Percentiles rank a stretch among this genome's conserved stretches.
Conservation (phyloP, 495 filamentous ascomycete species). For the Glutinoglossum americanum region DNA sequence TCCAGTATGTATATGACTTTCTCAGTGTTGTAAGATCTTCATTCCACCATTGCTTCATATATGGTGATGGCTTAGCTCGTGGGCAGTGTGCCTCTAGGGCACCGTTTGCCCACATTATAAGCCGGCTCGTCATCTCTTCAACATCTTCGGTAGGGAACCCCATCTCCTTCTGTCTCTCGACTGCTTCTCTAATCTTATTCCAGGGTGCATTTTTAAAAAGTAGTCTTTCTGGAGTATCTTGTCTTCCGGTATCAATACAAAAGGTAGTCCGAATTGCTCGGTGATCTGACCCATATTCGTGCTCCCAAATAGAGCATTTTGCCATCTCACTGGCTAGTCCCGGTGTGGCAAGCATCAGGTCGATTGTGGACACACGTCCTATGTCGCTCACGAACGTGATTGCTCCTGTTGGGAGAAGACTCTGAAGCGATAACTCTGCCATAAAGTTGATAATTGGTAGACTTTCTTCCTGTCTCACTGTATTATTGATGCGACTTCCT, state of each 20-base stretch:
- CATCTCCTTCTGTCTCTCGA: background rate
- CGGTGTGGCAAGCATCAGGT: constrained; percentile 13
- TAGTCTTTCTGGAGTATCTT: constrained; percentile 9
- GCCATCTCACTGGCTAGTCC: constrained; percentile 8
- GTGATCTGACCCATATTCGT: constrained; percentile 19
- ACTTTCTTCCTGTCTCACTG: constrained; percentile 15
- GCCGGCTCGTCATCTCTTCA: background rate
- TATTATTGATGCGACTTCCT: constrained; percentile 15
- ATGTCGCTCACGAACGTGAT: constrained; percentile 13
- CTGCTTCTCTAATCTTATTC: constrained; percentile 5
- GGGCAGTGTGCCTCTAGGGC: constrained; percentile 4
- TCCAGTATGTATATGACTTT: constrained; percentile 8
- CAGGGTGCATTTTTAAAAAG: constrained; percentile 16
- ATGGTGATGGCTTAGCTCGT: constrained; percentile 7
- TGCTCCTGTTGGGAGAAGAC: constrained; percentile 17
- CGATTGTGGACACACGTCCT: constrained; percentile 14
- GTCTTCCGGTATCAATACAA: constrained; percentile 5
- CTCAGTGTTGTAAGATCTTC: constrained; percentile 7
- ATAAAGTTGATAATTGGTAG: constrained; percentile 19
- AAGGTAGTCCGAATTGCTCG: constrained; percentile 15
- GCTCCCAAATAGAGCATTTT: constrained; percentile 14
- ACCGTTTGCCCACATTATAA: background rate
- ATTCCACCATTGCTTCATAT: constrained; percentile 9
- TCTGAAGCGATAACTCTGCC: constrained; percentile 13
- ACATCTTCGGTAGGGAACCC: background rate